Evolutionary conservation across 2,329 filamentous ascomycete genomes (phyloP).

Genomic region (Diaporthe citriasiana): DNA sequence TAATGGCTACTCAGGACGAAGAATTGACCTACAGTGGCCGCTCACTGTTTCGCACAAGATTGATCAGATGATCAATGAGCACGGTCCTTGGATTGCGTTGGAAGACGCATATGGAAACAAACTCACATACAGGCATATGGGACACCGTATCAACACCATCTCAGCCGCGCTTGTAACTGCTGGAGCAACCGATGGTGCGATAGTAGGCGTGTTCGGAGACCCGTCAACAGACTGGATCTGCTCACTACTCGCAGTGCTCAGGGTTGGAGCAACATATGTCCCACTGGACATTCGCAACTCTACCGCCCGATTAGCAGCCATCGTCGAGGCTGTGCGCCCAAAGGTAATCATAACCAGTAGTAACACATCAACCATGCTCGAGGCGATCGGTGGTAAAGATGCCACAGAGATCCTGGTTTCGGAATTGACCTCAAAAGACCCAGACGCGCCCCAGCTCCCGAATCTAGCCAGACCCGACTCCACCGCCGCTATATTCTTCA

Average conservation of each 20-base stretch:
- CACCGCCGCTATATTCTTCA: too few species aligned
- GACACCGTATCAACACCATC: constrained; percentile 52
- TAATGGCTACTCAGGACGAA: not conserved
- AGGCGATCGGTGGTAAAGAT: too few species aligned
- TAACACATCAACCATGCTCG: too few species aligned
- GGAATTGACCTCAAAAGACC: too few species aligned
- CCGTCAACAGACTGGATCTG: not conserved
- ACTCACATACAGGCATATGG: constrained; percentile 55
- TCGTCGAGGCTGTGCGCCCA: too few species aligned
- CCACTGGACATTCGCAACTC: too few species aligned
- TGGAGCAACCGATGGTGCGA: not conserved
- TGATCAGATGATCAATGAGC: constrained; percentile 50
- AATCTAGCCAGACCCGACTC: too few species aligned
- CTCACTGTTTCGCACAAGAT: constrained; percentile 53
- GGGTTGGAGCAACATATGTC: too few species aligned
- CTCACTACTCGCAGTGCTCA: not conserved
- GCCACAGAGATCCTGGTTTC: too few species aligned
- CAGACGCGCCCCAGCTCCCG: too few species aligned
- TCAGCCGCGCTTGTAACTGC: constrained; percentile 45
- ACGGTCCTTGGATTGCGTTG: constrained; percentile 40
- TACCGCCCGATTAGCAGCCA: too few species aligned
- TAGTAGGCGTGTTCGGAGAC: not conserved
- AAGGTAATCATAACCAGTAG: too few species aligned
- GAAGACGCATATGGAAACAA: constrained; percentile 44
- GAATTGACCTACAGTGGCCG: constrained; percentile 48